Evolutionary conservation across 768 basidiomycete genomes (phyloP).

Genomic region (Mrakia gelida): DNA sequence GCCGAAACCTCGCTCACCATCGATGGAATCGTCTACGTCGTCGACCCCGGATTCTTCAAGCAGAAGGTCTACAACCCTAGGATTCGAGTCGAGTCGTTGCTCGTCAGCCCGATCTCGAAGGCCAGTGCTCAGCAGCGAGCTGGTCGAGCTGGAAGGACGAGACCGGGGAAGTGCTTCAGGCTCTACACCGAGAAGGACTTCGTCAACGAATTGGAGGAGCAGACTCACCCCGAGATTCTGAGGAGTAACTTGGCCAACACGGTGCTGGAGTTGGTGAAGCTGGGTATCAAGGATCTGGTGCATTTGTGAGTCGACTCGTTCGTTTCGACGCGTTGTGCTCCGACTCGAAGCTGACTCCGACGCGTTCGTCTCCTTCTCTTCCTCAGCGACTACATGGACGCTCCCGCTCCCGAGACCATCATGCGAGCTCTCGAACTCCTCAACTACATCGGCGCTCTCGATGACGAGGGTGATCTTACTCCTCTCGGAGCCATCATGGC

Average conservation of each 20-base stretch:
- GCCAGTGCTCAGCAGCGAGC: conserved; percentile 94
- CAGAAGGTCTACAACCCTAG: conserved; percentile 98
- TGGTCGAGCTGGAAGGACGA: conserved; percentile 90
- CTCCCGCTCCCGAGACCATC: conserved; percentile 89
- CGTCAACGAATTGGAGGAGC: conserved; percentile 90
- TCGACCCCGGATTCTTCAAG: conserved; percentile 95
- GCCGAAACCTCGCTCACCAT: conserved; percentile 97
- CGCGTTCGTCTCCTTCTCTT: not conserved
- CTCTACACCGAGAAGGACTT: conserved; percentile 97
- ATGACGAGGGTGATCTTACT: conserved; percentile 90
- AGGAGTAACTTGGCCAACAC: conserved; percentile 89
- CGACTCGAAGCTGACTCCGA: conserved; percentile 3
- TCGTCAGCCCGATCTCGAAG: conserved; percentile 94
- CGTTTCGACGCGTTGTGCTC: conserved; percentile 45
- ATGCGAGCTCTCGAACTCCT: conserved; percentile 94
- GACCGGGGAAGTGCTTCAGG: conserved; percentile 95
- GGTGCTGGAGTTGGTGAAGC: conserved; percentile 86
- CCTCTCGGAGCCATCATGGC: conserved; percentile 86
- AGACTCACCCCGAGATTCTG: conserved; percentile 94
- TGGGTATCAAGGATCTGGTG: conserved; percentile 90
- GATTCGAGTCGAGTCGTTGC: conserved; percentile 87
- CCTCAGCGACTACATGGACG: conserved; percentile 53
- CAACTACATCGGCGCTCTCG: conserved; percentile 84
- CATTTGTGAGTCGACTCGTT: conserved; percentile 58
- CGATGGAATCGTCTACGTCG: conserved; percentile 98